Percentiles rank a stretch among this genome's conserved stretches.
Evolutionary conservation across 305 asterid species (phyloP).

Genomic region (Plantago rigida): DNA sequence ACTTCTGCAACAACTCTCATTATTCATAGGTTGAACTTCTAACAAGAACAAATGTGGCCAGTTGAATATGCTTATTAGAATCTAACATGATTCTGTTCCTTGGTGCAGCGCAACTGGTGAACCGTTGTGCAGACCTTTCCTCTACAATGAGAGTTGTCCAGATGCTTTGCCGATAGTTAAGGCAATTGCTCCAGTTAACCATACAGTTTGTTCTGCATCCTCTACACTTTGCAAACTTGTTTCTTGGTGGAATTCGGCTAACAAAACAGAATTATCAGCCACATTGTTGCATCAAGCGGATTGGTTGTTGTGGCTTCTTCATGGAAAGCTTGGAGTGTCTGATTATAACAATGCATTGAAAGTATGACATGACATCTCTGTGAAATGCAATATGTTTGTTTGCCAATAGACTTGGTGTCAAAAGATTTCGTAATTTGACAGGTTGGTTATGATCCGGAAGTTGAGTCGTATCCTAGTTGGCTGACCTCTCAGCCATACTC

Average conservation of each 20-base stretch:
- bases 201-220: conserved; percentile 84
- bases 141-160: conserved; percentile 66
- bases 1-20: conserved; percentile 88
- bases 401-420: background rate
- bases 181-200: conserved; percentile 73
- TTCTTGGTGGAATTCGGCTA: conserved; percentile 72
- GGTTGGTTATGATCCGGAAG: conserved; percentile 94
- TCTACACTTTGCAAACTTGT: conserved; percentile 87
- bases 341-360: conserved; percentile 90
- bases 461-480: conserved; percentile 75
- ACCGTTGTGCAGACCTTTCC: conserved; percentile 61
- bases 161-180: conserved; percentile 70
- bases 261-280: conserved; percentile 42
- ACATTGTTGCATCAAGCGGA: conserved; percentile 86
- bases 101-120: conserved; percentile 56
- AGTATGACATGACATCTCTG: conserved; percentile 29
- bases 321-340: conserved; percentile 78
- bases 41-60: background rate
- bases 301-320: conserved; percentile 90
- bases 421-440: conserved; percentile 26
- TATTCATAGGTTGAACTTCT: conserved; percentile 49
- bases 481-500: conserved; percentile 70
- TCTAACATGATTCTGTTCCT: conserved; percentile 5
- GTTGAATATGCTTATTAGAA: background rate
- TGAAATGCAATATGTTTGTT: conserved; percentile 8